Evolutionary conservation across 2,329 filamentous ascomycete species (phyloP).

Genomic region (Colletotrichum sp.): DNA sequence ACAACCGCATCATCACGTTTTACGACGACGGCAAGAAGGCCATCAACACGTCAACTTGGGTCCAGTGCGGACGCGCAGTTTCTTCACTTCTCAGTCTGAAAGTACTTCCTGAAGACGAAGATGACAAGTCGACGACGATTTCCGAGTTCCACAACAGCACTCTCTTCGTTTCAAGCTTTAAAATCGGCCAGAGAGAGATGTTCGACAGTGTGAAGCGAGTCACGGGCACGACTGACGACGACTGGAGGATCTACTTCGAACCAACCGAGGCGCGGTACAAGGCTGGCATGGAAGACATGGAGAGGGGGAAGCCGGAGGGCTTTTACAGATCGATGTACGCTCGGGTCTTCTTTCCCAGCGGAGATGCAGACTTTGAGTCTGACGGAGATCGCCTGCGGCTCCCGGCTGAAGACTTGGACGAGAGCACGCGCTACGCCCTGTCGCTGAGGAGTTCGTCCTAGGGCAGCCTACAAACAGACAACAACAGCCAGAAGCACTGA

Average conservation of each 20-base stretch:
- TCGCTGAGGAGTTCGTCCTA: neutral
- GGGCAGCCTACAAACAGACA: neutral
- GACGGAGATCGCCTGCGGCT: constrained; percentile 60
- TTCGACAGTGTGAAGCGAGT: constrained; percentile 65
- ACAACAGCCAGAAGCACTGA: neutral
- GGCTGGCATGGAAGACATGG: constrained; percentile 49
- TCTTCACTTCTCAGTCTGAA: constrained; percentile 44
- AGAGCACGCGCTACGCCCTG: constrained; percentile 42
- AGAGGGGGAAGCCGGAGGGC: constrained; percentile 42
- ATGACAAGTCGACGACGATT: neutral
- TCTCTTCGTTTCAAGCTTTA: constrained; percentile 62
- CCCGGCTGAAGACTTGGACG: constrained; percentile 63
- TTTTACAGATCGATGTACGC: constrained; percentile 39
- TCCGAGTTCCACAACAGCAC: constrained; percentile 45
- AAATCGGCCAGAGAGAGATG: constrained; percentile 67
- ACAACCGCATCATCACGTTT: constrained; percentile 43
- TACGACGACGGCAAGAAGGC: constrained; percentile 61
- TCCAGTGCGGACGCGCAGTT: constrained; percentile 54
- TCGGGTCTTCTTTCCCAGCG: neutral
- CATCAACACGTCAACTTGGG: constrained; percentile 64
- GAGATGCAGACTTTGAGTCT: constrained; percentile 21
- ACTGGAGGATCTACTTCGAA: constrained; percentile 56
- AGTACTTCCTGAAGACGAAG: neutral
- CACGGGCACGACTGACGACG: constrained; percentile 58
- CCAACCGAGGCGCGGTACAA: constrained; percentile 50